Evolutionary conservation across 2,329 filamentous ascomycete species (phyloP), one percentile per base, ranked within the genome.

Genomic region (Fusarium tanahbumbuense): DNA sequence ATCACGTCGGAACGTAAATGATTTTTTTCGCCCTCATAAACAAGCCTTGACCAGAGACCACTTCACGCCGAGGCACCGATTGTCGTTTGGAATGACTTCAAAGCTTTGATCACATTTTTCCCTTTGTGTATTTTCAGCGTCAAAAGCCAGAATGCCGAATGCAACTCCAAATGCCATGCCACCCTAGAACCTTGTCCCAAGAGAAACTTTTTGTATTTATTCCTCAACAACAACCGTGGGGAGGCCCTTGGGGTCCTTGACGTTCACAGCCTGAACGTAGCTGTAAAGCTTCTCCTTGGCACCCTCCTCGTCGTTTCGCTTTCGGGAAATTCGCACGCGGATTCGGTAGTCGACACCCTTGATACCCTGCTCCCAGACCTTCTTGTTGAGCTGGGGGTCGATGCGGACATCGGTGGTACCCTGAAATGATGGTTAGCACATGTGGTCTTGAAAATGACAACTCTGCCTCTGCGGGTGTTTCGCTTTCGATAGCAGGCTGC

Each of bases 211-310:
- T 79, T 77, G 25, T 62, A 77, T 81, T 86, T 90, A 88, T 82
- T 91, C 89, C 85, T 91, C 89, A 73, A 99, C 95, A 79, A 97
- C 88, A 78, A 92, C 90, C 77, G 96, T 99, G 82, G 92, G 90
- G 78, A 99, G 92, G 84, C 96, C 95, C 93, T 98, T 98, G 85
- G 94, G 91, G 87, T 97, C 92, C 93, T 98, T 97, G 83, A 98
- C 94, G 86, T 98, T 98, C 83, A 99, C 96, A 79, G 96, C 96
- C 91, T 99, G 95, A 78, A 99, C 96, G 87, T 97, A 98, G 85
- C 92, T 96, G 92, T 98, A 99, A 76, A 99, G 91, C 90, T 97
- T 97, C 91, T 99, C 93, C 89, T 97, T 97, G 83, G 97, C 96
- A 80, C 93, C 93, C 88, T 99, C 96, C 89, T 98, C 96, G 85